Conservation (phyloP, 2,329 filamentous ascomycete genomes). For the Cladosporium sp. region DNA sequence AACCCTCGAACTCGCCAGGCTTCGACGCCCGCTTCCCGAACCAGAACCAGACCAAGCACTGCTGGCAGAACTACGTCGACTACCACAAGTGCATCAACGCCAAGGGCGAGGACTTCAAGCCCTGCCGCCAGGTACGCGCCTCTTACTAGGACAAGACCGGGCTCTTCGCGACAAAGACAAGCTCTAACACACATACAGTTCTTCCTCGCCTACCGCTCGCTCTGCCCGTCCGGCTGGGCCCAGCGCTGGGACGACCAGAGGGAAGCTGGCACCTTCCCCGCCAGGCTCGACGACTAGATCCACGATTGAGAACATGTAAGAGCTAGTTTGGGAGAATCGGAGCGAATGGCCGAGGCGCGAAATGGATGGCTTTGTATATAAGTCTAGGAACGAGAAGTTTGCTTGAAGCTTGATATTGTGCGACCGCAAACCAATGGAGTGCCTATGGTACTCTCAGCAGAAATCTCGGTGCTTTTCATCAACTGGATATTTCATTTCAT, state of each 20-base stretch:
- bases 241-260: constrained; percentile 96
- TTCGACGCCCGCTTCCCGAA: constrained; percentile 99
- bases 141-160: background rate
- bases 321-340: constrained; percentile 3
- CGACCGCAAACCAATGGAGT: background rate
- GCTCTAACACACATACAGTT: constrained; percentile 57
- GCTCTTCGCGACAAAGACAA: background rate
- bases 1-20: constrained; percentile 51
- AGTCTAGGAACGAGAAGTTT: constrained; percentile 9
- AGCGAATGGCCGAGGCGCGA: background rate
- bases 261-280: constrained; percentile 56
- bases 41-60: constrained; percentile 98
- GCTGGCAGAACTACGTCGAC: constrained; percentile 99
- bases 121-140: constrained; percentile 80
- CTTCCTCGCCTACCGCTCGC: constrained; percentile 90
- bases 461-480: no score
- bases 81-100: constrained; percentile 99
- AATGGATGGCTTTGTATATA: constrained; percentile 7
- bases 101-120: constrained; percentile 97
- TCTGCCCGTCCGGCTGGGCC: constrained; percentile 94
- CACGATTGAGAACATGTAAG: constrained; percentile 3
- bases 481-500: no score
- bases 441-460: no score
- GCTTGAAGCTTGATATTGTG: background rate
- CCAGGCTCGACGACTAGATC: constrained; percentile 43